A percentile compares a stretch with the other conserved stretches of the same genome.
Conservation (phyloP, 192 early-diverging fungal genomes). For the Entophlyctis luteolus region DNA sequence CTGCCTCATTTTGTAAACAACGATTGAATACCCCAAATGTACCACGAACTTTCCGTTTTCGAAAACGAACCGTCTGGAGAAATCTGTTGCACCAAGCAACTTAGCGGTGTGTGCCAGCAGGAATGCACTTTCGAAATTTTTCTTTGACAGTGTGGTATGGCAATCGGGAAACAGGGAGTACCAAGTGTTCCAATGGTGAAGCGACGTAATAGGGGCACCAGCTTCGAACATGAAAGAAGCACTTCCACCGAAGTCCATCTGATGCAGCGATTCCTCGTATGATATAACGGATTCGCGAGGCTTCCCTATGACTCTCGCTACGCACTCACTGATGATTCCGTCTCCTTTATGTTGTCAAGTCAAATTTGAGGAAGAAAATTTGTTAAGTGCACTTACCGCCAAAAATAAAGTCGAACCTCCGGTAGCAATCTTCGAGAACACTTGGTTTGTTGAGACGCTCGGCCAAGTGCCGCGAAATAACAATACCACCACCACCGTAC, state of each 20-base stretch:
- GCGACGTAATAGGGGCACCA: not conserved
- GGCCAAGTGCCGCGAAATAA: not conserved
- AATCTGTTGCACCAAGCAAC: not conserved
- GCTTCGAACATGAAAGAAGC: not conserved
- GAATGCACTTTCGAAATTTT: not conserved
- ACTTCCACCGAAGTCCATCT: not conserved
- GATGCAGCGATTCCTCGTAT: not conserved
- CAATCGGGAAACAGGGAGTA: not conserved
- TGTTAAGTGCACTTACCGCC: no score
- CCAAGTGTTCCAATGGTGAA: not conserved
- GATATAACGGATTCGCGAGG: not conserved
- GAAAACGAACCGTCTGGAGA: not conserved
- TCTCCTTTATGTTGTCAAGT: no score
- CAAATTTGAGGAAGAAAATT: no score
- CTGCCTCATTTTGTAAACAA: not conserved
- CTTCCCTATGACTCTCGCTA: not conserved
- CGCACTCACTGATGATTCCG: not conserved
- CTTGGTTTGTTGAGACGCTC: not conserved
- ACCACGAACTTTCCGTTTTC: not conserved
- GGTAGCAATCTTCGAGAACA: not conserved
- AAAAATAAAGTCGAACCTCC: not conserved
- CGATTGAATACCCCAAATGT: not conserved
- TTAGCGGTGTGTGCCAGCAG: not conserved
- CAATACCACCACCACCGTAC: not conserved
- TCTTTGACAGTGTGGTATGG: not conserved